A percentile compares a stretch with the other conserved stretches of the same genome.
phyloP scores from a whole-genome alignment of 1,284 basidiomycete species.

The Apiotrichum laibachii region DNA sequence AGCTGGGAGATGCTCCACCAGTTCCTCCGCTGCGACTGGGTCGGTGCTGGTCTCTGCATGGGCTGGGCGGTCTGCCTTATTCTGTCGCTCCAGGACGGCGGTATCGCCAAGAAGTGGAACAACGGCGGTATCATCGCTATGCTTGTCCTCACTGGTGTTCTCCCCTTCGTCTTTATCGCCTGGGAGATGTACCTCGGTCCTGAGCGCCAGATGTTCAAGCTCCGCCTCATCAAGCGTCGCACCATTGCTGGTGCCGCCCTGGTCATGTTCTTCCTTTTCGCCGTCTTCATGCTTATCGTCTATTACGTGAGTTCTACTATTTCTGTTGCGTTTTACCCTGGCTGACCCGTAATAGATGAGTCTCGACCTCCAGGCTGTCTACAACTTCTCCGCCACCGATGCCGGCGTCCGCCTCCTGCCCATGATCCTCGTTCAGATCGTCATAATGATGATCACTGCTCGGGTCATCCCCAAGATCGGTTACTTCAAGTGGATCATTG shows the following conservation, averaged over 20 bases:
- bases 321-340: conserved; percentile 26
- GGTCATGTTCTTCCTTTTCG: conserved; percentile 30
- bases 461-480: conserved; percentile 43
- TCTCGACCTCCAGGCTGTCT: conserved; percentile 43
- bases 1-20: conserved; percentile 34
- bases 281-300: conserved; percentile 45
- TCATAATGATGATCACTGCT: conserved; percentile 41
- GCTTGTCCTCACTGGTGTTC: conserved; percentile 46
- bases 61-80: conserved; percentile 41
- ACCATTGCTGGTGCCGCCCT: conserved; percentile 30
- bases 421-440: conserved; percentile 46
- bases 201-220: conserved; percentile 50
- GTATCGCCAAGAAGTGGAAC: conserved; percentile 48
- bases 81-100: conserved; percentile 47
- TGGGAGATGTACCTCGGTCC: conserved; percentile 48
- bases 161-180: conserved; percentile 38
- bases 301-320: conserved; percentile 43
- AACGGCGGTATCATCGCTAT: conserved; percentile 48
- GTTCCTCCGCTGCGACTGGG: conserved; percentile 46
- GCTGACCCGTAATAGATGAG: conserved; percentile 29
- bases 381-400: conserved; percentile 44
- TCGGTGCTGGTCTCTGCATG: conserved; percentile 40
- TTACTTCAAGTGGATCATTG: conserved; percentile 45
- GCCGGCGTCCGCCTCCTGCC: conserved; percentile 48
- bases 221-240: conserved; percentile 45